Evolutionary conservation across 2,329 filamentous ascomycete species (phyloP), one percentile per base, ranked within the genome.

Genomic region (Fusarium caatingaense): DNA sequence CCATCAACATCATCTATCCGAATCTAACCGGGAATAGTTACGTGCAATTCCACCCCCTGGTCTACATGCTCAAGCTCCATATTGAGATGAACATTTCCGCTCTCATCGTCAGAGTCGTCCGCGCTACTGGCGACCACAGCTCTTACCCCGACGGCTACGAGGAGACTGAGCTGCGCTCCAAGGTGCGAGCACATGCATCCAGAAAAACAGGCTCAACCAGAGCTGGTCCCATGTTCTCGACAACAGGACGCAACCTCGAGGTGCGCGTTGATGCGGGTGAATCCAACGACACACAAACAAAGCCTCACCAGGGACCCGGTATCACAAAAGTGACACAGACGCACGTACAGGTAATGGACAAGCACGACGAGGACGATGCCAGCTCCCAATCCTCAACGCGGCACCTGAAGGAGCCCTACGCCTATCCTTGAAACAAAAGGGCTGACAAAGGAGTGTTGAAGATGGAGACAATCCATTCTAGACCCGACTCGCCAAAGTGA

Each of bases 1-100:
- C 2, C 15, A n/a, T 6, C 13, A 6, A 8, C 13, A 4, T 6
- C 11, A 18, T 18, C 12, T 23, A 6, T 18, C 5, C 13, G 6
- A 32, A 0, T 20, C 62, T 49, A 16, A 49, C 34, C 13, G 15
- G 13, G 15, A 27, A 6, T 20, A 74, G 72, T 18, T 75, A 75
- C 27, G 59, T 75, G 25, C 71, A 74, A 42, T 75, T 75, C 25
- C 73, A 75, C 12, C 73, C 73, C 0, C 51, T 75, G 8, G 69
- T 72, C n/a, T 75, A 75, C 57, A 69, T 75, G 57, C 56, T 75
- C 41, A 74, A 74, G 57, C 56, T 74, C 1, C 66, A 74, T 12
- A 74, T 74, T 6, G 71, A 73, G 56, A 72, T 75, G 69, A 74
- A 74, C 27, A 75, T 75, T 6, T 72, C 73, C 2, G 46, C 56